These are phyloP conservation scores for Phyllosticta paracitricarpa DNA, from an alignment of 2,329 filamentous ascomycete genomes.

Conservation along the genomic window DNA sequence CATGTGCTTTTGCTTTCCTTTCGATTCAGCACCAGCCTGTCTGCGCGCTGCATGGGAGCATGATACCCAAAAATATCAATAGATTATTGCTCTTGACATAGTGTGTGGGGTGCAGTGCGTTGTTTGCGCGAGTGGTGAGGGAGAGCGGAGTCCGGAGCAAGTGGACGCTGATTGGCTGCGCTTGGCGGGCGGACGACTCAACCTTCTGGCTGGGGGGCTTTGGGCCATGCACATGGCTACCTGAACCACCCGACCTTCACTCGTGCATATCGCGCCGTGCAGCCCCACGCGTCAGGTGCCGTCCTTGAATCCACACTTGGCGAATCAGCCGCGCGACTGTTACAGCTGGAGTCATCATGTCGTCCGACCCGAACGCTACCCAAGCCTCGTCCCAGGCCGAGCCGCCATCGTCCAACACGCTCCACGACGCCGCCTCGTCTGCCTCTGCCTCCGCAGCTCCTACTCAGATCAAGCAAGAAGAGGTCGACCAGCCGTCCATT, in stretches of 20 bases:
- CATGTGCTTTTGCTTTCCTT: not conserved
- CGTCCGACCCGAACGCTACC: not conserved
- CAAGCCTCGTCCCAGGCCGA: not conserved
- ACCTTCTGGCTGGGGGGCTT: conserved; percentile 3
- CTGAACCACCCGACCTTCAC: not conserved
- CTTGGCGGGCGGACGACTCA: not conserved
- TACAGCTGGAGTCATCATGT: not conserved
- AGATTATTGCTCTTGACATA: not conserved
- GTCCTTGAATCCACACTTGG: not conserved
- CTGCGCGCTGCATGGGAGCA: not conserved
- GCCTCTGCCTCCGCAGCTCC: not conserved
- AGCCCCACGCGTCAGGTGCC: conserved; percentile 10
- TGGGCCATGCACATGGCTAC: not conserved
- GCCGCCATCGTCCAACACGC: not conserved
- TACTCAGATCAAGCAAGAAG: conserved; percentile 19
- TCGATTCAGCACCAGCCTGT: not conserved
- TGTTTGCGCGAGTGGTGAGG: not conserved
- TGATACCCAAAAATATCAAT: conserved; percentile 9
- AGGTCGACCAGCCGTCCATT: conserved; percentile 28
- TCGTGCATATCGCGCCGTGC: conserved; percentile 7
- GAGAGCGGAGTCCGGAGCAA: not conserved
- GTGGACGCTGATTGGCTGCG: not conserved
- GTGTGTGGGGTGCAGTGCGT: not conserved
- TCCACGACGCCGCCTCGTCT: conserved; percentile 1
- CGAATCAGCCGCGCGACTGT: conserved; percentile 7